phyloP scores from a whole-genome alignment of 768 basidiomycete genomes.

The Leccinellum rugosiceps region DNA sequence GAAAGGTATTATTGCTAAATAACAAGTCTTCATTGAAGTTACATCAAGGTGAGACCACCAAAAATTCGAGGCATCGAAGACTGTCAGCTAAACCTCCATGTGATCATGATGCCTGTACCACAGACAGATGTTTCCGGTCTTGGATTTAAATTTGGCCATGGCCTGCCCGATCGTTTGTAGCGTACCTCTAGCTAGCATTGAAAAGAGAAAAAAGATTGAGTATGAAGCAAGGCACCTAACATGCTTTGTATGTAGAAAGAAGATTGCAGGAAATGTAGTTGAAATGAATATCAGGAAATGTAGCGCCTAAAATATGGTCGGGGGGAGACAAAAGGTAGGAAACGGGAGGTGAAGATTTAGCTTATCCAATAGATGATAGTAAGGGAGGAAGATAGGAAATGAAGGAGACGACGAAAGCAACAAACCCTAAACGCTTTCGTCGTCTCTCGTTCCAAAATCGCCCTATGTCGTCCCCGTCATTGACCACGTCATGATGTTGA shows the following conservation, averaged over 20 bases:
- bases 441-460: neutral
- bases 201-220: neutral
- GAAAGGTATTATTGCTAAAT: too few relatives aligned
- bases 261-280: neutral
- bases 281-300: too few relatives aligned
- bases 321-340: neutral
- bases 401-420: neutral
- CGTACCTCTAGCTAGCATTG: conserved; percentile 5
- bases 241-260: neutral
- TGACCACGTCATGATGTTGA: neutral
- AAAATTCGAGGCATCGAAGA: too few relatives aligned
- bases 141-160: neutral
- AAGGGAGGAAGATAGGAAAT: neutral
- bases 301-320: neutral
- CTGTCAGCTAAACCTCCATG: too few relatives aligned
- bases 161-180: neutral
- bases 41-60: too few relatives aligned
- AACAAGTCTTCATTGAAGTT: too few relatives aligned
- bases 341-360: neutral
- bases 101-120: too few relatives aligned
- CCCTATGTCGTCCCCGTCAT: neutral
- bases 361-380: neutral
- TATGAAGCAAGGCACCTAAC: neutral
- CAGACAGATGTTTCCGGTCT: neutral
- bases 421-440: neutral